phyloP scores from a whole-genome alignment of 306 rosid genomes.

The Lagenaria siceraria region DNA sequence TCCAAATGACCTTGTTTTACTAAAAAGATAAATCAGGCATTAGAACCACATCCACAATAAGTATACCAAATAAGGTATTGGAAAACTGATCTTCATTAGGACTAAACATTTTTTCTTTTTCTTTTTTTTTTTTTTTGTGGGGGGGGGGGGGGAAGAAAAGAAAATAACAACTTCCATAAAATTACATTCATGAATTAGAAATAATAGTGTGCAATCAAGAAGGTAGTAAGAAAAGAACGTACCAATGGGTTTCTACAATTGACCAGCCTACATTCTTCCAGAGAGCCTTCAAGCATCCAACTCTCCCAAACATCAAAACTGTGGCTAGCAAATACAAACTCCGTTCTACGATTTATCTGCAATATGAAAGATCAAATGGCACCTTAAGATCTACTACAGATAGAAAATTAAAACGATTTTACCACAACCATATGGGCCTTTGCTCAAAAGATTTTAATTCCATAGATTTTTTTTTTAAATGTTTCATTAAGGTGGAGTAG shows the following conservation, averaged over 20 bases:
- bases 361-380: constrained; percentile 1
- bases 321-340: constrained; percentile 94
- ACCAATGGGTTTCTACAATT: constrained; percentile 80
- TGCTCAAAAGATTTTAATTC: background rate
- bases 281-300: constrained; percentile 78
- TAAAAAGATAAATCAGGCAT: background rate
- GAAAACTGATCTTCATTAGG: too few species aligned
- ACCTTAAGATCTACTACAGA: background rate
- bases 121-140: too few species aligned
- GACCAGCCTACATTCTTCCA: constrained; percentile 80
- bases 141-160: background rate
- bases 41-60: background rate
- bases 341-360: constrained; percentile 93
- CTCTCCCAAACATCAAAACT: constrained; percentile 98
- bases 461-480: background rate
- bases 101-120: too few species aligned
- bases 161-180: background rate
- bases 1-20: background rate
- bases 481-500: background rate
- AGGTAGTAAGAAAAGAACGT: constrained; percentile 21
- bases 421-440: background rate
- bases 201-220: constrained; percentile 5
- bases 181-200: background rate
- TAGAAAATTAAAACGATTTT: background rate
- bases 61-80: background rate